A percentile compares a stretch with the other conserved stretches of the same genome.
Conservation (phyloP, 2,329 filamentous ascomycete genomes). For the Leptodontidium sp. region DNA sequence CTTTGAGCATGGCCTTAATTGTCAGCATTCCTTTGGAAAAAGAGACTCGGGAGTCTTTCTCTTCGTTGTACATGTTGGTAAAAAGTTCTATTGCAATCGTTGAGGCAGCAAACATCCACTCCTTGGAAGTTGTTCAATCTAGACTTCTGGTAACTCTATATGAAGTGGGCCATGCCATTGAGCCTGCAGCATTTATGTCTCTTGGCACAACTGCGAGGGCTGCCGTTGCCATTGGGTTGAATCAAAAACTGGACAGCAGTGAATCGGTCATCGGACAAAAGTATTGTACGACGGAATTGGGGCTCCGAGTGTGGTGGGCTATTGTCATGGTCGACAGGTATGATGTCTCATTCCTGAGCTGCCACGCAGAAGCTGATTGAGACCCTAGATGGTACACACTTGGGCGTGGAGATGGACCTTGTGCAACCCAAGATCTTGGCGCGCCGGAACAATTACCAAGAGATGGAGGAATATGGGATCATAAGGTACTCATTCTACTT, state of each 20-base stretch:
- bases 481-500: slow-evolving; percentile 18
- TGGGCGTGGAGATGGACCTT: slow-evolving; percentile 27
- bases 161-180: slow-evolving; percentile 34
- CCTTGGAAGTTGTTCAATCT: slow-evolving; percentile 32
- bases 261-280: background rate
- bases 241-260: slow-evolving; percentile 20
- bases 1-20: slow-evolving; percentile 32
- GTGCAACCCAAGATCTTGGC: slow-evolving; percentile 30
- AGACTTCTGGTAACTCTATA: slow-evolving; percentile 34
- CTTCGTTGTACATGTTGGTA: slow-evolving; percentile 27
- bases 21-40: slow-evolving; percentile 23
- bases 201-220: slow-evolving; percentile 33
- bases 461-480: slow-evolving; percentile 30
- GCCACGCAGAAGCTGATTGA: background rate
- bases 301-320: slow-evolving; percentile 36
- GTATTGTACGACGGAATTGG: slow-evolving; percentile 18
- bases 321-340: slow-evolving; percentile 38
- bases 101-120: slow-evolving; percentile 33
- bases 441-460: slow-evolving; percentile 28
- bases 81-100: slow-evolving; percentile 34
- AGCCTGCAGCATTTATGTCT: slow-evolving; percentile 34
- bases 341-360: background rate
- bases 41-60: slow-evolving; percentile 18
- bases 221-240: slow-evolving; percentile 33
- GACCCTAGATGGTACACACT: slow-evolving; percentile 29